A percentile compares a stretch with the other conserved stretches of the same genome.
Conservation (phyloP, 805 yeast genomes). For the Metschnikowia cerradonensis region DNA sequence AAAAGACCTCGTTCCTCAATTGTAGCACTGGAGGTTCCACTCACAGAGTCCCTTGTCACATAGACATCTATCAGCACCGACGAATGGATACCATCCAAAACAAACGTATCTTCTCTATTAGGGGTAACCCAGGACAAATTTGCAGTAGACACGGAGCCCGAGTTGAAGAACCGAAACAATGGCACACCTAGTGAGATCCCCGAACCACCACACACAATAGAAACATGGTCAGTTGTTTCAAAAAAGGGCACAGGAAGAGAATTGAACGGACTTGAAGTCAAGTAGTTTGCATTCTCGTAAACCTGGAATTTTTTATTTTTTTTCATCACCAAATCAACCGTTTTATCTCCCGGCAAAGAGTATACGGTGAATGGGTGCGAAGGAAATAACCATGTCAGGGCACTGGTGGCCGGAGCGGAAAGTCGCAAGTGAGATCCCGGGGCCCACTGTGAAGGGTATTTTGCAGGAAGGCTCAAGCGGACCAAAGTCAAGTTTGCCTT, state of each 20-base stretch:
- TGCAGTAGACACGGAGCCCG: constrained; percentile 19
- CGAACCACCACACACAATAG: constrained; percentile 66
- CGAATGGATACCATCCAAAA: constrained; percentile 36
- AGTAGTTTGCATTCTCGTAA: constrained; percentile 9
- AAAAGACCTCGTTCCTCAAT: constrained; percentile 21
- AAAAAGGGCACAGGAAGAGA: constrained; percentile 44
- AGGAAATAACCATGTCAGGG: constrained; percentile 42
- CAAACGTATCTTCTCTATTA: constrained; percentile 43
- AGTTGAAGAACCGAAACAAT: constrained; percentile 38
- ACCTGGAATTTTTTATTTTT: constrained; percentile 28
- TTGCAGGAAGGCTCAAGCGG: constrained; percentile 17
- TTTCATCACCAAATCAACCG: constrained; percentile 43
- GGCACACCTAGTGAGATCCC: constrained; percentile 67
- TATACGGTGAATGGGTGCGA: constrained; percentile 69
- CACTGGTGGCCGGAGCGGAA: constrained; percentile 6
- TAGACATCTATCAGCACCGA: constrained; percentile 8
- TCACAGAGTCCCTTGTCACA: constrained; percentile 7
- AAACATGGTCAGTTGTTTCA: constrained; percentile 45
- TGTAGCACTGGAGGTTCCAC: not conserved
- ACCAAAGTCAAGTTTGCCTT: constrained; percentile 17
- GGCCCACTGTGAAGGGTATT: constrained; percentile 22
- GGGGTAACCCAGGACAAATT: constrained; percentile 54
- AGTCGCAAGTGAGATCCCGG: constrained; percentile 60
- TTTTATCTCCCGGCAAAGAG: constrained; percentile 35
- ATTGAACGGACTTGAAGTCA: constrained; percentile 33